A percentile compares a stretch with the other conserved stretches of the same genome.
These are phyloP conservation scores for Pseudozyma pruni DNA, from an alignment of 1,284 basidiomycete species.

Conservation along the genomic window DNA sequence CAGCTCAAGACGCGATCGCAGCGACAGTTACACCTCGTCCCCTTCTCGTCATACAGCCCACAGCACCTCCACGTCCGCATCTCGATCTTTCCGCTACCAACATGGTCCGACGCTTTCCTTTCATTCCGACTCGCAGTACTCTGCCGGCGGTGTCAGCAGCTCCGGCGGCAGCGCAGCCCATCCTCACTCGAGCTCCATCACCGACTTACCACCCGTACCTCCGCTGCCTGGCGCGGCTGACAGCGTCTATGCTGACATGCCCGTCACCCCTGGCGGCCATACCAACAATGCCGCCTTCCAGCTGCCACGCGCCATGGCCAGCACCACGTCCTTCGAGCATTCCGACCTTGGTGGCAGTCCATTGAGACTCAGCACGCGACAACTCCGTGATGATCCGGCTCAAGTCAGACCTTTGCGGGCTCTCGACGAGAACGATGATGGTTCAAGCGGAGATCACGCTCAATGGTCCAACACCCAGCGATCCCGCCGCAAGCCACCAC, in stretches of 20 bases:
- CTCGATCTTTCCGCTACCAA: conserved; percentile 38
- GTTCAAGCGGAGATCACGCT: conserved; percentile 41
- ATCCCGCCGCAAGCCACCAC: conserved; percentile 12
- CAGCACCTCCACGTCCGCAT: conserved; percentile 16
- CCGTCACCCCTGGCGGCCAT: conserved; percentile 40
- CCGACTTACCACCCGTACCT: conserved; percentile 44
- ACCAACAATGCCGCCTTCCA: conserved; percentile 41
- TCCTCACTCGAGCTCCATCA: conserved; percentile 15
- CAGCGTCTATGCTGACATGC: conserved; percentile 33
- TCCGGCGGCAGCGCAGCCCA: conserved; percentile 30
- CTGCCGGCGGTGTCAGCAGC: conserved; percentile 35
- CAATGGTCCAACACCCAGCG: conserved; percentile 19
- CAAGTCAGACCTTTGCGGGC: conserved; percentile 10
- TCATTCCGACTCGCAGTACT: conserved; percentile 44
- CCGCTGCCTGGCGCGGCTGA: conserved; percentile 43
- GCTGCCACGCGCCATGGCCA: conserved; percentile 39
- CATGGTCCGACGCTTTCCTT: conserved; percentile 36
- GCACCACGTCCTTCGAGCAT: conserved; percentile 37
- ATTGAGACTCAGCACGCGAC: conserved; percentile 13
- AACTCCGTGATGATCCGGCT: conserved; percentile 25
- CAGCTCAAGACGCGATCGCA: conserved; percentile 13
- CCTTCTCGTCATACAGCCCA: conserved; percentile 30
- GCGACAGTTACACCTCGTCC: conserved; percentile 33
- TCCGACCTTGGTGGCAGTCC: conserved; percentile 34
- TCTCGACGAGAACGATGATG: conserved; percentile 30